Evolutionary conservation across 805 yeast genomes (phyloP), one percentile per base, ranked within the genome.

Genomic region (Spathaspora sp.): DNA sequence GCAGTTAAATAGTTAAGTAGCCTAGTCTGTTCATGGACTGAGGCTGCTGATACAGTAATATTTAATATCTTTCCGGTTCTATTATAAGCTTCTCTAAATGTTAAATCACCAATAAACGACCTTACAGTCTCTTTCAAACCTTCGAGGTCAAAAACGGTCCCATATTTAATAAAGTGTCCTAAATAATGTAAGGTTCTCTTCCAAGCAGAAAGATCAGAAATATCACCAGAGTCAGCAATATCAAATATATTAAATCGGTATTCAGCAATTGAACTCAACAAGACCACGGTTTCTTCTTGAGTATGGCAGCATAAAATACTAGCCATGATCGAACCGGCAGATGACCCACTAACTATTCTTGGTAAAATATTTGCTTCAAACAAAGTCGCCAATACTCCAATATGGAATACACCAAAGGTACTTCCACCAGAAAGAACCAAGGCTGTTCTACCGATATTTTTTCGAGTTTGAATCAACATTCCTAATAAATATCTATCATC

Each of bases 401-500:
- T 87, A 58, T 93, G 98, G 55, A 92, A 83, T 48, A 93, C 70
- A 0, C 98, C 99, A 71, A 93, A 88, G 4, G 96, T 88, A 1
- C 96, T 91, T 1, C 99, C 99, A 1, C 99, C 99, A 46, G 96
- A 86, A 49, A 94, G 77, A n/a, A 96, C 90, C 26, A 94, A 72
- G 0, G 98, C 99, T 0, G 98, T 92, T 50, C 97, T 77, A 0
- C 99, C 99, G 48, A 89, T 89, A 60, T 92, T 90, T 65, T 88
- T 88, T 53, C 97, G 77, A 0, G 97, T 89, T 63, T 93, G 96
- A 40, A 87, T 81, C 32, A 93, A 72, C 79, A 89, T 88, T 1
- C 88, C 88, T 51, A 93, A 70, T 14, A 89, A 74, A 59, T 87
- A 85, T 11, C 81, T 66, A 54, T 86, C 91, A 63, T 87, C 93